Evolutionary conservation across 768 basidiomycete genomes (phyloP).

Genomic region (Mycena pura): DNA sequence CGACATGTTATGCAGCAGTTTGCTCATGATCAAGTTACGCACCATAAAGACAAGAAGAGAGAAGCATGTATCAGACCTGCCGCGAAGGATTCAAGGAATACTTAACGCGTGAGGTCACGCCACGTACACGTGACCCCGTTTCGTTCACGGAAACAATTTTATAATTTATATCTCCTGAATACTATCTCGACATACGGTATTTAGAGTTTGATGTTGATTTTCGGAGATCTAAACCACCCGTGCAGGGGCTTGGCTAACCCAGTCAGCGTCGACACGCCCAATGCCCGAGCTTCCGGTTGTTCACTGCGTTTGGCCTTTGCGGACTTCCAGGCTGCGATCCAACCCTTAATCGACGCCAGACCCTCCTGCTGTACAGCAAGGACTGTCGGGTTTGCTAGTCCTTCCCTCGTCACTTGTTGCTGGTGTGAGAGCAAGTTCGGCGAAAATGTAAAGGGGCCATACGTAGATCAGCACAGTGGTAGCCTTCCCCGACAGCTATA

Average conservation of each 20-base stretch:
- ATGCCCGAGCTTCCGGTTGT: not conserved
- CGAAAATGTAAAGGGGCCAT: conserved; percentile 6
- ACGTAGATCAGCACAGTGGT: conserved; percentile 70
- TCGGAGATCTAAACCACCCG: conserved; percentile 11
- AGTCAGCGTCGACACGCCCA: too few relatives aligned
- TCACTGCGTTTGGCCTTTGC: not conserved
- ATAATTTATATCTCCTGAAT: too few relatives aligned
- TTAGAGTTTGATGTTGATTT: too few relatives aligned
- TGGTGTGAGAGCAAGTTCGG: not conserved
- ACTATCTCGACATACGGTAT: too few relatives aligned
- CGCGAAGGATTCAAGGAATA: too few relatives aligned
- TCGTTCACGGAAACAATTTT: too few relatives aligned
- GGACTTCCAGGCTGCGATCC: conserved; percentile 60
- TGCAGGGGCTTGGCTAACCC: not conserved
- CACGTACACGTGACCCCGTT: too few relatives aligned
- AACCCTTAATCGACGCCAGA: conserved; percentile 58
- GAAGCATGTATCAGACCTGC: too few relatives aligned
- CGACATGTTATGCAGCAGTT: too few relatives aligned
- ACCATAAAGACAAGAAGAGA: too few relatives aligned
- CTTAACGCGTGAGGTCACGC: too few relatives aligned
- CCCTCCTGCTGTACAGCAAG: conserved; percentile 59
- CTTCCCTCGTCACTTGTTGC: conserved; percentile 28
- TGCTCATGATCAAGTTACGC: too few relatives aligned
- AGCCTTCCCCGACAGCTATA: conserved; percentile 65
- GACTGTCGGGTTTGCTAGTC: conserved; percentile 56